Base-by-base conservation (phyloP, 1,284 basidiomycete species). In the Tremellales sp. region DNA sequence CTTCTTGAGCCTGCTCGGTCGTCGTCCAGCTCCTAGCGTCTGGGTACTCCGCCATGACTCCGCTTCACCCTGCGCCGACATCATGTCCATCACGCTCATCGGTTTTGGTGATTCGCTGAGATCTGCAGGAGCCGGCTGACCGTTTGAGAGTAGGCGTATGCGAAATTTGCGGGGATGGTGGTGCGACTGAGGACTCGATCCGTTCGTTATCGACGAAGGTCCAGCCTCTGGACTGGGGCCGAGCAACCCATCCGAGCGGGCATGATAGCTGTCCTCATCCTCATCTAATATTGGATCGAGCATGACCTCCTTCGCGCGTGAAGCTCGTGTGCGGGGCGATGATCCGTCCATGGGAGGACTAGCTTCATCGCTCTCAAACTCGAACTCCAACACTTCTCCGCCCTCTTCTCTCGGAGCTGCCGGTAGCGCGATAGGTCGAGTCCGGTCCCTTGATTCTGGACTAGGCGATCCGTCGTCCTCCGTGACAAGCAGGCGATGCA, bases 401-500 rank as follows among this genome's bases (percentile, higher is more conserved):
- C 59, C 56, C 23, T 52, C 48, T 29, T 29, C 52, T n/a, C n/a
- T n/a, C 13, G 3, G 46, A 25, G 40, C 31, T 27, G 6, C 23
- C 11, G 31, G 27, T 33, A 27, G n/a, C 12, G 22, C 3, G 22
- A 22, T 10, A 31, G 31, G 31, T 42, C 37, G 8, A 21, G 7
- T 31, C 15, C 29, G 8, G 29, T 31, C 29, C 15, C 10, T 8
- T n/a, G 29, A 24, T 27, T 11, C 21, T 21, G 36, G 35, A 22
- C 24, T 46, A 17, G 13, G 44, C 23, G 45, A 35, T 24, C 39
- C 43, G n/a, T 48, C 46, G 15, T 54, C 49, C 31, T 66, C 62
- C 7, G 69, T 62, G 3, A 78, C 75, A 17, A 81, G 69, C 7
- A 81, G 70, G 44, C 76, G 74, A 44, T 79, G 72, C n/a, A 84